Evolutionary conservation across 1,139 yeast genomes (phyloP), one percentile per base, ranked within the genome.

Genomic region (Hansenula lynferdii): DNA sequence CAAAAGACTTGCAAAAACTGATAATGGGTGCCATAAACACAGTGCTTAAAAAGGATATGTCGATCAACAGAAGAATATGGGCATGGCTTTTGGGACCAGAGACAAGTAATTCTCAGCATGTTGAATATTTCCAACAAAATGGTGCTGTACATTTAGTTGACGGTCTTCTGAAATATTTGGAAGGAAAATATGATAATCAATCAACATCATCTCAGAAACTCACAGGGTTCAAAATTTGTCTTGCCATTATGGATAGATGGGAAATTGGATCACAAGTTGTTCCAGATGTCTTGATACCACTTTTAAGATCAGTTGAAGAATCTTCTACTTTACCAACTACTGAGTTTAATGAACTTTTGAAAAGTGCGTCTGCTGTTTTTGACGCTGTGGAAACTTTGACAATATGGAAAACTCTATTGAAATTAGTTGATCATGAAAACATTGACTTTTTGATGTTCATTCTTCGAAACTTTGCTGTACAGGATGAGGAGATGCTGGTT

Each of bases 21-120:
- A 61, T 86, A 19, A 67, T 78, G 58, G 67, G 81, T 8, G 85
- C 92, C 25, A 72, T 86, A 34, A 61, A 69, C 11, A 78, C 90
- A 0, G 82, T 94, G 1, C 65, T 89, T 37, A 76, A 82, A 32
- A 81, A 81, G 50, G 99, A 92, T 59, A 87, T 92, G 96, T 86
- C 97, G 16, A 70, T 92, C 45, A 94, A 92, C 57, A 70, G 97
- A 58, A 72, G 99, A 49, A 68, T 92, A 22, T 90, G 97, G 96
- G 80, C 74, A 48, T 90, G 96, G 94, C 64, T 92, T 9, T 62
- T 90, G 33, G 97, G 97, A 0, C 94, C 96, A 10, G 56, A 51
- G 25, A 38, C 48, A 2, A 34, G 44, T 5, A 39, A 40, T 11
- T 32, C 37, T 16, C 24, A 35, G 2, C 51, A 29, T 36, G 61